phyloP scores from a whole-genome alignment of 2,329 filamentous ascomycete species.

The Sphaerulina musiva region DNA sequence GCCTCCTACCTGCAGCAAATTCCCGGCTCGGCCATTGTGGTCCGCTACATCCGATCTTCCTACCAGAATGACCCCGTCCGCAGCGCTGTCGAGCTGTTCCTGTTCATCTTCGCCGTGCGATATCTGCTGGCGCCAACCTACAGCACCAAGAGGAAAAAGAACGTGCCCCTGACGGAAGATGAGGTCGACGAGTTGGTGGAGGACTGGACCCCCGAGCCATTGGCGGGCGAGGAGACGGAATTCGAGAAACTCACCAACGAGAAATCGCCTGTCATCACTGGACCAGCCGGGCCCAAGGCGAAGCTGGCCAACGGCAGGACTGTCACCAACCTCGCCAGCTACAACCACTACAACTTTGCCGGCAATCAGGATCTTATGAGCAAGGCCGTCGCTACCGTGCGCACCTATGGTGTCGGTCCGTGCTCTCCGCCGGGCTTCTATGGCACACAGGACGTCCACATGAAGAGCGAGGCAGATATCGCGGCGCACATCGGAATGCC shows the following conservation, averaged over 20 bases:
- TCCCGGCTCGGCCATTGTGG: slow-evolving; percentile 86
- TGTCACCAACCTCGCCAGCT: slow-evolving; percentile 86
- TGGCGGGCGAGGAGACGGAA: slow-evolving; percentile 66
- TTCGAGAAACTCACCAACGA: slow-evolving; percentile 79
- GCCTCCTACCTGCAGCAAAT: slow-evolving; percentile 70
- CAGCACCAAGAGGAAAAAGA: slow-evolving; percentile 81
- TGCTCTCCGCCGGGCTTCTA: slow-evolving; percentile 98
- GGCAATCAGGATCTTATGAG: slow-evolving; percentile 88
- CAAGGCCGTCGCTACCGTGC: slow-evolving; percentile 86
- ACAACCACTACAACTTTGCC: slow-evolving; percentile 97
- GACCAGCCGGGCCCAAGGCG: slow-evolving; percentile 81
- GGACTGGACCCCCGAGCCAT: slow-evolving; percentile 90
- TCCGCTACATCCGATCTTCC: slow-evolving; percentile 92
- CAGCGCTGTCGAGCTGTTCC: slow-evolving; percentile 83
- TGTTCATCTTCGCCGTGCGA: slow-evolving; percentile 91
- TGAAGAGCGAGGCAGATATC: slow-evolving; percentile 92
- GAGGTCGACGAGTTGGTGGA: slow-evolving; percentile 96
- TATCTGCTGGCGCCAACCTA: slow-evolving; percentile 91
- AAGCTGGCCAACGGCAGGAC: slow-evolving; percentile 72
- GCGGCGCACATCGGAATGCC: slow-evolving; percentile 81
- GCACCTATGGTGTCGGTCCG: slow-evolving; percentile 92
- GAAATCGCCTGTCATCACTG: slow-evolving; percentile 77
- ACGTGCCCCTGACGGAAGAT: slow-evolving; percentile 83
- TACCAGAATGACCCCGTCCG: slow-evolving; percentile 96
- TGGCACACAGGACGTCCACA: slow-evolving; percentile 95